Evolutionary conservation across 2,329 filamentous ascomycete species (phyloP).

Genomic region (Ophiostoma novo-ulmi): DNA sequence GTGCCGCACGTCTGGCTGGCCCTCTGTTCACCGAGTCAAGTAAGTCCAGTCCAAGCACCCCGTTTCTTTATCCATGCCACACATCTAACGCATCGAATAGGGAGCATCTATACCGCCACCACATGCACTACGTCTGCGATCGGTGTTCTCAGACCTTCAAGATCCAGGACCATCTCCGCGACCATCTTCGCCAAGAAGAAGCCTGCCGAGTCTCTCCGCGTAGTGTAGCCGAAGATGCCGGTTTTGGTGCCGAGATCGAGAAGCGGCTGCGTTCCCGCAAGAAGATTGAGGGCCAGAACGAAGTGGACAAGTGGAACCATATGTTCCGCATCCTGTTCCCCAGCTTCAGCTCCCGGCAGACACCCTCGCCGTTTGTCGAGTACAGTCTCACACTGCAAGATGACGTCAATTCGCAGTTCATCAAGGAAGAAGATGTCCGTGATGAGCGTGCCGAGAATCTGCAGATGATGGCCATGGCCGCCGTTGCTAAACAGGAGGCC

Average conservation of each 20-base stretch:
- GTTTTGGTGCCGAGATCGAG: conserved; percentile 37
- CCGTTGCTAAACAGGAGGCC: not conserved
- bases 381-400: not conserved
- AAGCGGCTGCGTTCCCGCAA: conserved; percentile 35
- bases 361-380: conserved; percentile 33
- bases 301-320: conserved; percentile 38
- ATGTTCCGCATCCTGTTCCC: conserved; percentile 39
- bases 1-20: conserved; percentile 38
- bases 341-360: conserved; percentile 29
- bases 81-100: conserved; percentile 24
- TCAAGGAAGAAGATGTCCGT: not conserved
- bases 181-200: conserved; percentile 32
- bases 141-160: conserved; percentile 38
- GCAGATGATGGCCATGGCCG: not conserved
- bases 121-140: conserved; percentile 34
- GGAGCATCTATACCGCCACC: conserved; percentile 39
- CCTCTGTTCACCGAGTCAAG: conserved; percentile 39
- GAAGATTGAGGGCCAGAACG: conserved; percentile 32
- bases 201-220: conserved; percentile 29
- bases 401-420: no score
- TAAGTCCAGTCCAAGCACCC: conserved; percentile 20
- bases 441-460: not conserved
- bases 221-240: conserved; percentile 33
- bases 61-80: not conserved
- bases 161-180: conserved; percentile 32